These are phyloP conservation scores for Fusarium kyushuense DNA, from an alignment of 2,329 filamentous ascomycete species.

Conservation along the genomic window DNA sequence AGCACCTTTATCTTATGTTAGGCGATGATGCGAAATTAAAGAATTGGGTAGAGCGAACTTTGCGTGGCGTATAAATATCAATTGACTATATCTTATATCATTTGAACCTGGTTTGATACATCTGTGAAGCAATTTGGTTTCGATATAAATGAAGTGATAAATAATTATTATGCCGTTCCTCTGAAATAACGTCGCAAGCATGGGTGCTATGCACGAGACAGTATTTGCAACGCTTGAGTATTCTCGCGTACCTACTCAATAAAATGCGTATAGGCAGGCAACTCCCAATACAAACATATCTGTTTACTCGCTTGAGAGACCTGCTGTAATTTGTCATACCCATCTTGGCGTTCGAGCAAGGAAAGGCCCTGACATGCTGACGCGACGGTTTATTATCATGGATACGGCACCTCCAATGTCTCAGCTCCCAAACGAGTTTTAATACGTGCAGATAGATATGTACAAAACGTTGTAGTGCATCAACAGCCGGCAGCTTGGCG, in stretches of 20 bases:
- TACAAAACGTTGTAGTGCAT: background rate
- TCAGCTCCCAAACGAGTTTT: constrained; percentile 17
- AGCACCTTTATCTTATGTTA: background rate
- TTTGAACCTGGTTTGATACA: background rate
- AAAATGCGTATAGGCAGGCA: background rate
- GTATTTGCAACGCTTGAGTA: background rate
- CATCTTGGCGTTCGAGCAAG: constrained; percentile 32
- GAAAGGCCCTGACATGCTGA: constrained; percentile 40
- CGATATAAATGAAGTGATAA: background rate
- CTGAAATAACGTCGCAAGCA: constrained; percentile 16
- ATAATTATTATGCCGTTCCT: constrained; percentile 17
- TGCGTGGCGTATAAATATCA: too few relatives aligned
- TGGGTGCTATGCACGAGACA: background rate
- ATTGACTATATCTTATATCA: background rate
- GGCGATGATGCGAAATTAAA: background rate
- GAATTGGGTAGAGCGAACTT: background rate
- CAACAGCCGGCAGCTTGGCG: too few relatives aligned
- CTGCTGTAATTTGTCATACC: background rate
- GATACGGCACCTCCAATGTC: constrained; percentile 42
- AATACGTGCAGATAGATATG: background rate
- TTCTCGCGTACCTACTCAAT: background rate
- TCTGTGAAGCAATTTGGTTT: background rate
- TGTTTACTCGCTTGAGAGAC: constrained; percentile 5
- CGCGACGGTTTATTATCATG: constrained; percentile 38
- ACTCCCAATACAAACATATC: background rate